Percentiles rank a stretch among this genome's conserved stretches.
These are phyloP conservation scores for Metarhizium brunneum DNA, from an alignment of 2,329 filamentous ascomycete genomes.

Conservation along the genomic window DNA sequence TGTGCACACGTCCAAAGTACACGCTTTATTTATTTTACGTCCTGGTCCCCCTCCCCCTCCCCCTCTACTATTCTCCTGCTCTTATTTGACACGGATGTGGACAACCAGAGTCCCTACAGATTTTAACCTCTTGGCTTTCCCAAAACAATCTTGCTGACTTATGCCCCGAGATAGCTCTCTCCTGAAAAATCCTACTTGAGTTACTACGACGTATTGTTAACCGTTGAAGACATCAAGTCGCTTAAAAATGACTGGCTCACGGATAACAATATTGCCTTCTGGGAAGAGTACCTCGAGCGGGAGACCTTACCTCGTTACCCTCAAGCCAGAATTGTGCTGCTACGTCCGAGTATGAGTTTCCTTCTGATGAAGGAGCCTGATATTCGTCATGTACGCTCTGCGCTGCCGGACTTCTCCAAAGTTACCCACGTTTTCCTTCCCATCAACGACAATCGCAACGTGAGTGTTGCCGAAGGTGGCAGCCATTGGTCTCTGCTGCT, in stretches of 20 bases:
- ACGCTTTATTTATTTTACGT: background rate
- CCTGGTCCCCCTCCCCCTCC: background rate
- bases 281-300: constrained; percentile 93
- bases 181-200: constrained; percentile 29
- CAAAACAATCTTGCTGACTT: background rate
- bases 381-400: constrained; percentile 47
- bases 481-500: constrained; percentile 92
- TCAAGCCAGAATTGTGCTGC: constrained; percentile 76
- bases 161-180: constrained; percentile 33
- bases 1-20: background rate
- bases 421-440: constrained; percentile 93
- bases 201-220: constrained; percentile 46
- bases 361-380: constrained; percentile 71
- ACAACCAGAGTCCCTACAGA: background rate
- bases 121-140: background rate
- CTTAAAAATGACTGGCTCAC: constrained; percentile 93
- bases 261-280: constrained; percentile 95
- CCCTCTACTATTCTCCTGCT: background rate
- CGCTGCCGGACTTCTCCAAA: constrained; percentile 69
- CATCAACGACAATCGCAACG: constrained; percentile 79
- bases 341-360: constrained; percentile 88
- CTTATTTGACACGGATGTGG: background rate
- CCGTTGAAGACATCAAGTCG: constrained; percentile 78
- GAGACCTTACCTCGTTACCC: constrained; percentile 76
- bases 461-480: constrained; percentile 73